phyloP scores from a whole-genome alignment of 108 stramenopile species.

The Skeletonema grethae region DNA sequence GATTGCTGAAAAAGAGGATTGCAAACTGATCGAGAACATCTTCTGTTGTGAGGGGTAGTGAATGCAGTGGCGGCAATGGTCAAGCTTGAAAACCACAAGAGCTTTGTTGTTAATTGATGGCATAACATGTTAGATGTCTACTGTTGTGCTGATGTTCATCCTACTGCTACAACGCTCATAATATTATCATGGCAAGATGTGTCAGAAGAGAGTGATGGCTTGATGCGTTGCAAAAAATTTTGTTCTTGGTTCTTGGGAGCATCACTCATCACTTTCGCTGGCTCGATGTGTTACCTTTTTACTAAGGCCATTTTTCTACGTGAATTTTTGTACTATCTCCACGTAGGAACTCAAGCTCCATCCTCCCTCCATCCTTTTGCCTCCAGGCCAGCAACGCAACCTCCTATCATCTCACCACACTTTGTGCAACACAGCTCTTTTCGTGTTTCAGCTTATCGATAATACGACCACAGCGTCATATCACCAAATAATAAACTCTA shows the following conservation, averaged over 20 bases:
- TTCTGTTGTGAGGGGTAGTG: background rate
- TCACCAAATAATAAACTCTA: background rate
- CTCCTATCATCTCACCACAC: background rate
- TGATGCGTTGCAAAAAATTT: background rate
- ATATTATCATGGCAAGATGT: no score
- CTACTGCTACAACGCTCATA: no score
- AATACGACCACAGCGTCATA: slow-evolving; percentile 41
- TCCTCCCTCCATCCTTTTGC: background rate
- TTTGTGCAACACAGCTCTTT: slow-evolving; percentile 24
- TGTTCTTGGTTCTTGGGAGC: background rate
- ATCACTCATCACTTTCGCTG: background rate
- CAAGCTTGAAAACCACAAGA: background rate
- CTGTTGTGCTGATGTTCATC: background rate
- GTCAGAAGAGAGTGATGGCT: no score
- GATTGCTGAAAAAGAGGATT: background rate
- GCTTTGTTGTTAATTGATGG: background rate
- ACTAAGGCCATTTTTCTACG: background rate
- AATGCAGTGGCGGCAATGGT: background rate
- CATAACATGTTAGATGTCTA: background rate
- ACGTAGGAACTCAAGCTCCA: background rate
- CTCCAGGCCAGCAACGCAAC: background rate
- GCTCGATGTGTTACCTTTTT: background rate
- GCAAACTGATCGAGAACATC: slow-evolving; percentile 1
- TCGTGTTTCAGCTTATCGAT: slow-evolving; percentile 42
- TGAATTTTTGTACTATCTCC: background rate